Evolutionary conservation across 1,284 basidiomycete genomes (phyloP), one percentile per base, ranked within the genome.

Genomic region (Trichosporon coremiiforme): DNA sequence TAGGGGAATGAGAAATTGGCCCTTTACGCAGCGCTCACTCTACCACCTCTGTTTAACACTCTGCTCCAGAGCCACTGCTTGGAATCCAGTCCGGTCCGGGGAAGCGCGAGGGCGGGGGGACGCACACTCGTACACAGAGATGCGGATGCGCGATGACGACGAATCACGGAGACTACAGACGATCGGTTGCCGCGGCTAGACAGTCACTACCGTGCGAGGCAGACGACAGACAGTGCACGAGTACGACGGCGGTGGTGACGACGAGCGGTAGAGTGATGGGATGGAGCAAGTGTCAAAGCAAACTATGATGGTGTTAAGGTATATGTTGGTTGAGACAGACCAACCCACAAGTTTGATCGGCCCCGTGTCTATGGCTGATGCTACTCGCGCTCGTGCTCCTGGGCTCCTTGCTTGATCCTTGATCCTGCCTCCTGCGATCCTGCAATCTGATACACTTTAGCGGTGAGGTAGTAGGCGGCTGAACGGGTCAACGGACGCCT

Each of bases 401-500:
- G 15, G 57, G 31, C 15, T 60, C 57, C n/a, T n/a, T n/a, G n/a
- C 57, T 35, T 60, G 31, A 22, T 53, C 20, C n/a, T 53, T 22
- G 47, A 53, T 33, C 57, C 53, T 60, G 31, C 29, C n/a, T n/a
- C n/a, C 29, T 60, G 57, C 22, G 29, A 17, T 60, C 57, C 20
- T 53, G 13, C 57, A 17, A 60, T 31, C 57, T 60, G 57, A 60
- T 33, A 33, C 57, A 33, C 57, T 33, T 17, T 22, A 33, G 31
- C 22, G 57, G 57, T 60, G 29, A 33, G 17, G 57, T n/a, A 33
- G 29, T 25, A 55, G 57, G 31, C 57, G 57, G 57, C 57, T 60
- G 57, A 17, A 60, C 57, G 57, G 57, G 57, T 60, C 31, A 60
- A 60, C 57, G 57, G 57, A 60, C 57, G 57, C 31, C 57, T 60